Evolutionary conservation across 805 yeast species (phyloP), one percentile per base, ranked within the genome.

Genomic region (Wickerhamomyces mucosus): DNA sequence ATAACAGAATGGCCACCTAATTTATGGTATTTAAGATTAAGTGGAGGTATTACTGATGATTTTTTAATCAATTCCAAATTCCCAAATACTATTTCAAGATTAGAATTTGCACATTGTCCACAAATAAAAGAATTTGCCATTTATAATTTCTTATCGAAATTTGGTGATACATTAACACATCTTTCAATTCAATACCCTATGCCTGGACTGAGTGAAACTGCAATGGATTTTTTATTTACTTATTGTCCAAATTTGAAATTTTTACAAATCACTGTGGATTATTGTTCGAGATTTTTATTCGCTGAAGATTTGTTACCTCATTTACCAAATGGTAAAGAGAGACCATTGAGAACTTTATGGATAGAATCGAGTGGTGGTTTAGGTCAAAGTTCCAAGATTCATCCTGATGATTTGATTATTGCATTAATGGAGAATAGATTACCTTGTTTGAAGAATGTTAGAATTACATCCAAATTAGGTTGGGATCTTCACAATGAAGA

Each of bases 61-160:
- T 89, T 89, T 53, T 61, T 92, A 11, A 58, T 67, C 26, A 68
- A 68, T 20, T 75, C 92, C 1, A 50, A 57, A n/a, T 78, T 92
- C 49, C 97, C 97, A 0, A 27, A 49, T 2, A 70, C 88, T 1
- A 75, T 89, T 25, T 72, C 72, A 3, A 69, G 72, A 15, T 58
- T 89, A 29, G 88, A 84, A 41, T 67, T 89, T 47, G 79, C 94
- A 0, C 94, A 84, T 53, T 89, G 97, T 57, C 96, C 97, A 0
- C 63, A 69, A 31, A 61, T 89, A 14, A 69, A 69, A 26, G 81
- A 79, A 17, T 66, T 61, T 29, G 75, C 94, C 0, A 61, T 88
- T 15, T 72, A 75, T 40, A 63, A 65, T 18, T 56, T 89, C 34
- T 55, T 86, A 13, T 57, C 63, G 20, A 69, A 70, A 27, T 66